A percentile compares a stretch with the other conserved stretches of the same genome.
phyloP scores from a whole-genome alignment of 495 filamentous ascomycete genomes.

The Choiromyces venosus region DNA sequence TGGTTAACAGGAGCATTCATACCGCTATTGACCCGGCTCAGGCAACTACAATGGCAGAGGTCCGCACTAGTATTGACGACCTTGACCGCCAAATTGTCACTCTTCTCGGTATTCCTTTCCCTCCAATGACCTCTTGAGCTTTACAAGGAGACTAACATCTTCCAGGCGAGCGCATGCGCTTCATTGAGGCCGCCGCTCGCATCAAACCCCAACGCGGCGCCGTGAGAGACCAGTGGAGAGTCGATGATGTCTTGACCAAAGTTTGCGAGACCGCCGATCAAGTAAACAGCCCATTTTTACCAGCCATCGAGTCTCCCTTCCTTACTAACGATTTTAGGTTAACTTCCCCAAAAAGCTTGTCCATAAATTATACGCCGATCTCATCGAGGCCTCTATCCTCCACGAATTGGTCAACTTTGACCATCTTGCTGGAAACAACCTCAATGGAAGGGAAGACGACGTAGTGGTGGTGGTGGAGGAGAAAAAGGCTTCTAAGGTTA shows the following conservation, averaged over 20 bases:
- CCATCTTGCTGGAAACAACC: not conserved
- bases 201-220: constrained; percentile 34
- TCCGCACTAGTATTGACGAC: constrained; percentile 36
- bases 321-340: constrained; percentile 16
- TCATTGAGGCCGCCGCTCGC: constrained; percentile 40
- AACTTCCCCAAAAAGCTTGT: constrained; percentile 31
- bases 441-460: not conserved
- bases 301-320: not conserved
- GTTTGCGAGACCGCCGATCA: constrained; percentile 24
- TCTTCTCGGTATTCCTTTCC: constrained; percentile 24
- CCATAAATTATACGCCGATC: constrained; percentile 31
- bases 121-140: too few species aligned
- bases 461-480: not conserved
- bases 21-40: constrained; percentile 19
- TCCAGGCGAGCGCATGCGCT: constrained; percentile 38
- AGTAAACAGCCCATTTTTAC: constrained; percentile 5
- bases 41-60: constrained; percentile 36
- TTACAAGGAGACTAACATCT: not conserved
- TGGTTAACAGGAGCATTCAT: not conserved
- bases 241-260: constrained; percentile 38
- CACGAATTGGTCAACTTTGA: constrained; percentile 36
- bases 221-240: constrained; percentile 41
- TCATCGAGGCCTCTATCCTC: constrained; percentile 40
- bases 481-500: not conserved
- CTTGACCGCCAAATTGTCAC: constrained; percentile 39